Base-by-base conservation (phyloP, 1,284 basidiomycete species). In the Ustilago sp. region DNA sequence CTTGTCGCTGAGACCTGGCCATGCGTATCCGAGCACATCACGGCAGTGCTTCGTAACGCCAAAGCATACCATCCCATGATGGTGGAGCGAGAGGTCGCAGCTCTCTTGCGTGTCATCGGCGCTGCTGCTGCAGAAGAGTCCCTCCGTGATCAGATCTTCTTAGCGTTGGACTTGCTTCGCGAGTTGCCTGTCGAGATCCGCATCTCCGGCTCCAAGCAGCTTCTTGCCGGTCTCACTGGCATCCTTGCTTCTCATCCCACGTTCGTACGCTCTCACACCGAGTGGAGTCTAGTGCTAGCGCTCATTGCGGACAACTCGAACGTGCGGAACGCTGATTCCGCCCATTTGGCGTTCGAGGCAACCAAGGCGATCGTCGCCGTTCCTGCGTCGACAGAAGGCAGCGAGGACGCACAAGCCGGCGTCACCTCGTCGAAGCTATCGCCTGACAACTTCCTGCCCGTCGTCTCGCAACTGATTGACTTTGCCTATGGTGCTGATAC, bases 61-160 rank as follows among this genome's bases (percentile, higher is more conserved):
- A 89, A 89, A 31, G 91, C 92, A 65, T 95, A 95, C 85, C 95
- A 94, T 82, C 90, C 94, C 17, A 88, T 98, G 55, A 90, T 98
- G 53, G 93, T 98, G 47, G 97, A 99, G 86, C 90, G 97, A n/a
- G 95, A 95, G 1, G 93, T 98, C 1, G 94, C 95, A n/a, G 59
- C 64, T 12, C 64, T 82, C 31, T 60, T 84, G 50, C 80, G 80
- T 23, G 62, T 84, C 57, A 63, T 72, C 34, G 63, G 63, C 12
- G 54, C 60, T 2, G 69, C 61, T 7, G 69, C 62, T 12, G 63
- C 12, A 8, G 53, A 65, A 41, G 72, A 79, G 53, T 61, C 43
- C 12, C 87, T 96, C 55, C 91, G 94, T 31, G 95, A 98, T 86
- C 95, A 98, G 87, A 90, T 98, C 31, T 98, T 94, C 87, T 89